Base-by-base conservation (phyloP, 2,329 filamentous ascomycete genomes). In the Calonectria pseudoreteaudii region DNA sequence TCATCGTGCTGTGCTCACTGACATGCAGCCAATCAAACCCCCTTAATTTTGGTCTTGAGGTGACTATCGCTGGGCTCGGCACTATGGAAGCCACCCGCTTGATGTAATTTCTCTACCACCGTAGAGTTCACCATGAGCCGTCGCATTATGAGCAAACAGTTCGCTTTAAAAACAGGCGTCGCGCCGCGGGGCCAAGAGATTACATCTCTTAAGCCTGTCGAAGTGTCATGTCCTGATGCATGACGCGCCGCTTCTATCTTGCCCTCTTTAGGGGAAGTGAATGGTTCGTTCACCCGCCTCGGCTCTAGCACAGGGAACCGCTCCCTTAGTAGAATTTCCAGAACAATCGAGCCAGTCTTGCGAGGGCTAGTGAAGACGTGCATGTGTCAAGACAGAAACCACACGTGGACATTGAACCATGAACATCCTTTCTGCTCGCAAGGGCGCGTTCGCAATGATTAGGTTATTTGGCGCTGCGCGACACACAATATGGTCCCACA, bases 61-160 rank as follows among this genome's bases (percentile, higher is more conserved):
- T 66, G 44, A 34, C 53, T 49, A 34, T 68, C 62, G 41, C 73
- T 72, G 68, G 70, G 68, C 66, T 64, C 70, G 53, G 64, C 47
- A 49, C 47, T 66, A 26, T 47, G 41, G 56, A 67, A 70, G 75
- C 75, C 72, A 73, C 64, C 72, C 72, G 67, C 52, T 72, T 69
- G 23, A 53, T 74, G 58, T 66, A 77, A 76, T 80, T 68, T 80
- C 78, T 70, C 69, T 52, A 67, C 31, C 68, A 58, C 60, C 70
- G 73, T 60, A 75, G 76, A 76, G 75, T 74, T 68, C 62, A 68
- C 72, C 49, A 67, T 68, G 71, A 67, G 67, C 70, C 71, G 62
- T 72, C 36, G 70, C 68, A 68, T 28, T 50, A 7, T 58, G 62
- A 72, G 66, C 65, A 71, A 79, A 74, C 68, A 76, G 50, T 28